Conservation (phyloP, 2,329 filamentous ascomycete species). For the Aspergillus caelatus region DNA sequence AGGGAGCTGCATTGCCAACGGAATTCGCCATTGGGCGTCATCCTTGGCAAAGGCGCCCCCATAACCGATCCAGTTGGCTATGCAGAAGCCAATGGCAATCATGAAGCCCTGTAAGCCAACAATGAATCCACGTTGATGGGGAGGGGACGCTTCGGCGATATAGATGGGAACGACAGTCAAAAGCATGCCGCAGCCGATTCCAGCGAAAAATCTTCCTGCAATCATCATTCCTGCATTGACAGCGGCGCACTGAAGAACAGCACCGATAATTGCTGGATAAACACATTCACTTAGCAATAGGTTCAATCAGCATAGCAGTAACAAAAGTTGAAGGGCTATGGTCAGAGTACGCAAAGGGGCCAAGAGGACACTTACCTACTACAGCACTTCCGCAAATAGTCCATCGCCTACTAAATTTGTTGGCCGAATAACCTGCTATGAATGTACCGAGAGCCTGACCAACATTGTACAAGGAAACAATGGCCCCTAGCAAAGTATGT, state of each 20-base stretch:
- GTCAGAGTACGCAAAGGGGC: not conserved
- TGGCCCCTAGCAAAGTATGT: slow-evolving; percentile 14
- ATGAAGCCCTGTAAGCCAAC: slow-evolving; percentile 39
- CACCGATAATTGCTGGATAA: slow-evolving; percentile 20
- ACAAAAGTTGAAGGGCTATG: not conserved
- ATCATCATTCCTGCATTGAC: slow-evolving; percentile 24
- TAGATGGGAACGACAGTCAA: slow-evolving; percentile 26
- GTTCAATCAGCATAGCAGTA: not conserved
- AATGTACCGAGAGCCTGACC: slow-evolving; percentile 26
- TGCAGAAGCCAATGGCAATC: slow-evolving; percentile 41
- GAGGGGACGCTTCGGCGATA: slow-evolving; percentile 30
- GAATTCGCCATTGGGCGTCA: slow-evolving; percentile 21
- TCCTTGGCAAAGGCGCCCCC: slow-evolving; percentile 20
- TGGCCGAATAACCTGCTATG: slow-evolving; percentile 34
- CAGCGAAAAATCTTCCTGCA: slow-evolving; percentile 24
- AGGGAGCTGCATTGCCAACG: slow-evolving; percentile 22
- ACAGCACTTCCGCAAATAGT: slow-evolving; percentile 35
- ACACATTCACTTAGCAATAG: not conserved
- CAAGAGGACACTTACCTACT: slow-evolving; percentile 16
- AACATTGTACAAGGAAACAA: slow-evolving; percentile 26
- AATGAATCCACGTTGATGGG: slow-evolving; percentile 31
- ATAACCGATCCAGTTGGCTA: slow-evolving; percentile 47
- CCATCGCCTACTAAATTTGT: slow-evolving; percentile 39
- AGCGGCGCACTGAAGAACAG: slow-evolving; percentile 22
- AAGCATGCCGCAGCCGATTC: slow-evolving; percentile 21